Percentiles rank a stretch among this genome's conserved stretches.
Evolutionary conservation across 2,329 filamentous ascomycete genomes (phyloP).

Genomic region (Magnaporthiopsis poae): DNA sequence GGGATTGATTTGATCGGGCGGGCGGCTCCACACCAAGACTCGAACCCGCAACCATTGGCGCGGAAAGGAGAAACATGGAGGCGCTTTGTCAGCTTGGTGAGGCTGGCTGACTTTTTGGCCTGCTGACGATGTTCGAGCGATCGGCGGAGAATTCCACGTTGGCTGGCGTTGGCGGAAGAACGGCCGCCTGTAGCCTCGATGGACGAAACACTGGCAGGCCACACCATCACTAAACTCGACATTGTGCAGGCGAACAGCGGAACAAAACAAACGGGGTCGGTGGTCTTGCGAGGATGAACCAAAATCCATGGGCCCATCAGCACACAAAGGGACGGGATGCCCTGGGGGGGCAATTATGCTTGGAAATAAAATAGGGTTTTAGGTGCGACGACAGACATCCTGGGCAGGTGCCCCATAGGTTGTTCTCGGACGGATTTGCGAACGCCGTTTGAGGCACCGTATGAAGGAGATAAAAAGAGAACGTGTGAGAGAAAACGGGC

Average conservation of each 20-base stretch:
- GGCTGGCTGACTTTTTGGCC: not conserved
- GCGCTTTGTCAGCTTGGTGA: not conserved
- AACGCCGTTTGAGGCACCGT: not conserved
- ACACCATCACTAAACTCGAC: not conserved
- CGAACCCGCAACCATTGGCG: no score
- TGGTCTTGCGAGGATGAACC: not conserved
- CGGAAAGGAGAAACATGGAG: no score
- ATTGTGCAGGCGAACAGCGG: not conserved
- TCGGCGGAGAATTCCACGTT: not conserved
- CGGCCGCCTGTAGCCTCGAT: not conserved
- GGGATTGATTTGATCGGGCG: not conserved
- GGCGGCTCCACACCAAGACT: not conserved
- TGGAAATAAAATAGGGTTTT: not conserved
- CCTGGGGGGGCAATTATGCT: not conserved
- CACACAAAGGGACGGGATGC: not conserved
- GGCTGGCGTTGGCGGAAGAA: not conserved
- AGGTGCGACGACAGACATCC: not conserved
- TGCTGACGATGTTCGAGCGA: not conserved
- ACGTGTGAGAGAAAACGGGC: not conserved
- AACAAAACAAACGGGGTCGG: not conserved
- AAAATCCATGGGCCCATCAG: no score
- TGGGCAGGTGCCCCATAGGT: not conserved
- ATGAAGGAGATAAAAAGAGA: not conserved
- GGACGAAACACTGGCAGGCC: not conserved
- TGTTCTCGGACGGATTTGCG: not conserved